Evolutionary conservation across 129 eudicot genomes (phyloP), one percentile per base, ranked within the genome.

Genomic region (Tanacetum coccineum): DNA sequence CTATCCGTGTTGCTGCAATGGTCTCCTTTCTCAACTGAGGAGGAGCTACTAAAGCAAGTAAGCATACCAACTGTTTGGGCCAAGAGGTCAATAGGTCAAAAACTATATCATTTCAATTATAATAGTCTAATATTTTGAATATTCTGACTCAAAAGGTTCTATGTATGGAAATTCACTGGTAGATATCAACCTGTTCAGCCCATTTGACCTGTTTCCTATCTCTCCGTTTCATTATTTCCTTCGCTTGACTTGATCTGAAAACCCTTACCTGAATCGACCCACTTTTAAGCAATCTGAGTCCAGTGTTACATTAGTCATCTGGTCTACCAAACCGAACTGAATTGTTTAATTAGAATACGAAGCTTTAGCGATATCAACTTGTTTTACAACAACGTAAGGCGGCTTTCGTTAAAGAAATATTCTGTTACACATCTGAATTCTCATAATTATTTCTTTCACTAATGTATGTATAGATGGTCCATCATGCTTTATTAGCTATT

Each of bases 11-110:
- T 88, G 69, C 57, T 92, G 85, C 79, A 83, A 71, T 92, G 98
- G 98, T 92, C 98, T 60, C 98, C 98, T 19, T 81, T 70, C 81
- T 71, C 95, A 42, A 74, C 85, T 50, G 85, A 82, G 71, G 79
- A 76, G 19, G 82, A 81, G 49, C 81, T 92, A 49, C 75, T 88
- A 66, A 71, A 88, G 36, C 98, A 87, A 75, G 98, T 83, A 62
- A 51, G 83, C 61, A 13, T 30, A 66, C 56, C 17, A 22, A 22
- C 3, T 11, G 13, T 11, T 13, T 26, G 44, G 30, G 20, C 39
- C 45, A 21, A 4, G 17, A 1, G 6, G 57, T 17, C 58, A 18
- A 28, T 59, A 19, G 32, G 28, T 14, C 28, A 18, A 59, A 30
- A 14, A 18, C 20, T 53, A n/a, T 19, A 15, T 54, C 13, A 20